phyloP scores from a whole-genome alignment of 129 eudicot species.

The Apium graveolens region DNA sequence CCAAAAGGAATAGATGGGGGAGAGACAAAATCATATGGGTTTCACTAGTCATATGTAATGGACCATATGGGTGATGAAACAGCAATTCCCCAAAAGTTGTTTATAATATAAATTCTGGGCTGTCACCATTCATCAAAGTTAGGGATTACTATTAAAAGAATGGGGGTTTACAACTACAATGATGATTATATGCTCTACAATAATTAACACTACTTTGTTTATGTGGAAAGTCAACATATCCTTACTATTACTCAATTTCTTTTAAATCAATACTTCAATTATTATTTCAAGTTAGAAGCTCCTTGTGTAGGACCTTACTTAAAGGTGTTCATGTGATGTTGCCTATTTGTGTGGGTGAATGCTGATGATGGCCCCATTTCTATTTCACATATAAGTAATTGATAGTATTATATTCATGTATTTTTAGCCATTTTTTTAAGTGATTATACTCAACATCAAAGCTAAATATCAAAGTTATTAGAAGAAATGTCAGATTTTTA shows the following conservation, averaged over 20 bases:
- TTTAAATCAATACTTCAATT: constrained; percentile 1
- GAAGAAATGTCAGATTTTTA: too few species aligned
- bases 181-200: constrained; percentile 13
- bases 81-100: neutral
- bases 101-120: neutral
- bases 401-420: neutral
- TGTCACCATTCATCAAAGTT: constrained; percentile 15
- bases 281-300: constrained; percentile 2
- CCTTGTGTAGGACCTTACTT: constrained; percentile 11
- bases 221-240: constrained; percentile 15
- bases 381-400: neutral
- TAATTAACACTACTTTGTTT: neutral
- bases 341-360: constrained; percentile 13
- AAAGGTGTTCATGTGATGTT: constrained; percentile 15
- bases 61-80: constrained; percentile 3
- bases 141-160: constrained; percentile 14
- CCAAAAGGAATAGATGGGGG: constrained; percentile 2
- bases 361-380: neutral
- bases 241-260: neutral
- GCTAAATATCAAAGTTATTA: too few species aligned
- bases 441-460: too few species aligned
- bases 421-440: neutral
- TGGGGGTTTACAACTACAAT: constrained; percentile 6
- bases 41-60: constrained; percentile 15
- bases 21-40: constrained; percentile 14